Evolutionary conservation across 768 basidiomycete species (phyloP).

Genomic region (Dioszegia crocea): DNA sequence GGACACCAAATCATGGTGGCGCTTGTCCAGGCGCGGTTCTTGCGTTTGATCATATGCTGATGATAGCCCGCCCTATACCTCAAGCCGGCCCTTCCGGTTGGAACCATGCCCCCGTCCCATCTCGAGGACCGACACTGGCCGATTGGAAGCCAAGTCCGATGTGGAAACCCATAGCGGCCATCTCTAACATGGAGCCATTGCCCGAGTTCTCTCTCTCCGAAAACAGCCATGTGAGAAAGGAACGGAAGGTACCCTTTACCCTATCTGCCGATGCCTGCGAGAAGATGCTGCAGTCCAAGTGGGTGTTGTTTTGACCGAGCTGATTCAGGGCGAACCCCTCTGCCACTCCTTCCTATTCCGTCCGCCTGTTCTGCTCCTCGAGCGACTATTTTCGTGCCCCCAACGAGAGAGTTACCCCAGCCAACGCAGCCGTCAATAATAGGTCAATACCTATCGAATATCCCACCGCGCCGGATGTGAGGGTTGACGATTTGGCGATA

Average conservation of each 20-base stretch:
- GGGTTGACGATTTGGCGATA: conserved; percentile 30
- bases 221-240: conserved; percentile 27
- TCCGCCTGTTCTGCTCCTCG: conserved; percentile 50
- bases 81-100: too few species aligned
- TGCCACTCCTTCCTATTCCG: conserved; percentile 28
- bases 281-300: conserved; percentile 35
- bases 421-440: conserved; percentile 17
- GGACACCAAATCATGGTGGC: too few species aligned
- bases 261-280: conserved; percentile 32
- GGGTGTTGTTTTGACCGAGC: conserved; percentile 9
- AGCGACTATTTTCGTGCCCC: conserved; percentile 43
- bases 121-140: conserved; percentile 7
- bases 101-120: neutral
- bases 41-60: too few species aligned
- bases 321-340: conserved; percentile 22
- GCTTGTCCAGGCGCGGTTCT: too few species aligned
- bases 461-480: conserved; percentile 39
- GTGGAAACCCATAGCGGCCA: conserved; percentile 45
- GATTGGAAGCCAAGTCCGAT: conserved; percentile 45
- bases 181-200: conserved; percentile 36
- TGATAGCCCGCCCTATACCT: too few species aligned
- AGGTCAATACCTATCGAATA: conserved; percentile 40
- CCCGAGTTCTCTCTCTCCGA: conserved; percentile 36
- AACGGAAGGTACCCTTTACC: conserved; percentile 25
- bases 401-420: conserved; percentile 11